These are phyloP conservation scores for Raphanus sativus DNA, from an alignment of 345 rosid species.

Conservation along the genomic window DNA sequence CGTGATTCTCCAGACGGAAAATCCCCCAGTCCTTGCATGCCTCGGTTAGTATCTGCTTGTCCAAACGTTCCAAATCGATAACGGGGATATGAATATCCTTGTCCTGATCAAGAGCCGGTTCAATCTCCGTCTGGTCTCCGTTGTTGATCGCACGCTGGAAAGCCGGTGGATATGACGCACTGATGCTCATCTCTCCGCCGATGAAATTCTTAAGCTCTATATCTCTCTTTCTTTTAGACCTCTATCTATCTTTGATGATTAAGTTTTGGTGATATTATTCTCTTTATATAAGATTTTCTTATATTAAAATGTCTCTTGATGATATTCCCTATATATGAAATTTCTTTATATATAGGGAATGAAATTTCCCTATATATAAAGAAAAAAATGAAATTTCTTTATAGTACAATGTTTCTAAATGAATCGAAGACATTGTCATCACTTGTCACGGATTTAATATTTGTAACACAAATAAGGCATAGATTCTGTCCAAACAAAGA, in stretches of 20 bases:
- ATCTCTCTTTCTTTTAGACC: constrained; percentile 5
- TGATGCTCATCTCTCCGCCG: constrained; percentile 30
- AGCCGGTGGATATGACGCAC: constrained; percentile 54
- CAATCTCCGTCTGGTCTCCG: constrained; percentile 7
- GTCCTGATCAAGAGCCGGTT: constrained; percentile 27
- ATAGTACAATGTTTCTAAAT: background rate
- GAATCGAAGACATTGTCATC: constrained; percentile 18
- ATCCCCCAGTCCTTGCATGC: constrained; percentile 70
- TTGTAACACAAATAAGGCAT: constrained; percentile 6
- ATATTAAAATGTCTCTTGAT: background rate
- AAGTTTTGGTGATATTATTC: background rate
- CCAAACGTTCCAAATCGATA: constrained; percentile 50
- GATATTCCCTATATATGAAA: background rate
- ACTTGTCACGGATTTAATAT: constrained; percentile 24
- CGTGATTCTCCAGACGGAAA: constrained; percentile 70
- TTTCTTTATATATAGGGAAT: too few species aligned
- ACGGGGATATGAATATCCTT: constrained; percentile 49
- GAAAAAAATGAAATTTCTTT: background rate
- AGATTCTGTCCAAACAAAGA: constrained; percentile 10
- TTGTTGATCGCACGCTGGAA: constrained; percentile 27
- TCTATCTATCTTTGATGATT: background rate
- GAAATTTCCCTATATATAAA: too few species aligned
- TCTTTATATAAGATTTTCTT: background rate
- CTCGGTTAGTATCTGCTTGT: constrained; percentile 43
- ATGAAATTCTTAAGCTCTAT: background rate